Evolutionary conservation across 768 basidiomycete species (phyloP).

Genomic region (Hemileccinum rubropunctum): DNA sequence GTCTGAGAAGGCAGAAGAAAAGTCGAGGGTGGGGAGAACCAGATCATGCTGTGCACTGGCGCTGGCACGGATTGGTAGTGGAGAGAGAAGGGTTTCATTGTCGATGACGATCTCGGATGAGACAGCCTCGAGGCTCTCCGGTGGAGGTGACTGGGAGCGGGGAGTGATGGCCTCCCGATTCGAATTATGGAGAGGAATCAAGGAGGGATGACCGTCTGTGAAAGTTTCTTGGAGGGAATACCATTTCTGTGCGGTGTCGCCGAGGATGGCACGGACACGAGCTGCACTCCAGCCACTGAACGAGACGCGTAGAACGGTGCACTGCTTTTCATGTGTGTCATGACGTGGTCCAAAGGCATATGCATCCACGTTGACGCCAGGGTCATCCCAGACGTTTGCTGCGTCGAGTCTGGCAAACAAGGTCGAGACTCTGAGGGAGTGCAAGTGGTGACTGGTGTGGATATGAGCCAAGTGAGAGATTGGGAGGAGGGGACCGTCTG

Average conservation of each 20-base stretch:
- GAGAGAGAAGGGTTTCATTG: conserved; percentile 2
- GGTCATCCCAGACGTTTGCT: conserved; percentile 57
- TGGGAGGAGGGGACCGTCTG: conserved; percentile 43
- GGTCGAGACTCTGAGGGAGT: conserved; percentile 62
- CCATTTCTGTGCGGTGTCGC: conserved; percentile 73
- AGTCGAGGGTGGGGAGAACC: conserved; percentile 73
- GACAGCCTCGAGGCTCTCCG: conserved; percentile 9
- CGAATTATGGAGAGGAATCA: neutral
- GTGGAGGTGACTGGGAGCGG: neutral
- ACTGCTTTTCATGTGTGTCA: conserved; percentile 44
- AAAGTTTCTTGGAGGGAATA: conserved; percentile 63
- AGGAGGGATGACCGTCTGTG: conserved; percentile 11
- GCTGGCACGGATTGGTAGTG: conserved; percentile 22
- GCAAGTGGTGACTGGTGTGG: conserved; percentile 52
- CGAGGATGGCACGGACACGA: conserved; percentile 64
- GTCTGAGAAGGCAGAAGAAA: conserved; percentile 49
- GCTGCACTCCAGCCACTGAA: conserved; percentile 72
- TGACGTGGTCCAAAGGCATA: conserved; percentile 53
- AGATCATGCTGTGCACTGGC: conserved; percentile 64
- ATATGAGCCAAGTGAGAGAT: conserved; percentile 48
- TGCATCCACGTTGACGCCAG: conserved; percentile 51
- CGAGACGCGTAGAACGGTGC: conserved; percentile 63
- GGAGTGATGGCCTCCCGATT: neutral
- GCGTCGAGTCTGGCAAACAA: conserved; percentile 71
- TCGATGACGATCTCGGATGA: conserved; percentile 9